phyloP scores from a whole-genome alignment of 164 flowering plant species.

The Chimonanthus salicifolius region DNA sequence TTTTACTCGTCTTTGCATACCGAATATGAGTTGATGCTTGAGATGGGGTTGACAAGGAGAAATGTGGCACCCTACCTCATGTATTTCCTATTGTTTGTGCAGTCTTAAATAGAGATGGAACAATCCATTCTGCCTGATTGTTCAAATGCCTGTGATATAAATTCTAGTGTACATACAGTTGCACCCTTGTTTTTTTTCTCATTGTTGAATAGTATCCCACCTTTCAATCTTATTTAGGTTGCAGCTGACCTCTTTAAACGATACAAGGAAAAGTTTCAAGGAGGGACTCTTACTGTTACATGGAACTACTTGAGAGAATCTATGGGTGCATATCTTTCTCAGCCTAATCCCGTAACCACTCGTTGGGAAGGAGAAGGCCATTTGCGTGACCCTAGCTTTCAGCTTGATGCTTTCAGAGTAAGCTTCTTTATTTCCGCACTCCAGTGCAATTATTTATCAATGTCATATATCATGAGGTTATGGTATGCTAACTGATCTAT shows the following conservation, averaged over 20 bases:
- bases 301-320: constrained; percentile 95
- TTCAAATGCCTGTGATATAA: background rate
- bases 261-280: constrained; percentile 82
- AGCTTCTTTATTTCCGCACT: constrained; percentile 9
- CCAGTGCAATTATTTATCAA: too few species aligned
- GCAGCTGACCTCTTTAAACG: constrained; percentile 87
- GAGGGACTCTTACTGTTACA: constrained; percentile 80
- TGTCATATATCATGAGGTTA: background rate
- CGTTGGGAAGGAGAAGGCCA: constrained; percentile 96
- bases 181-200: background rate
- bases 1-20: too few species aligned
- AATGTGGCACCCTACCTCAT: background rate
- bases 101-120: background rate
- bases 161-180: background rate
- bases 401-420: constrained; percentile 94
- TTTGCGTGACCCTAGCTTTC: constrained; percentile 81
- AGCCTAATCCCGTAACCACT: constrained; percentile 91
- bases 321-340: constrained; percentile 82
- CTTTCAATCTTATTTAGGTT: constrained; percentile 38
- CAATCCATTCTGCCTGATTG: background rate
- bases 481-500: background rate
- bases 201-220: background rate
- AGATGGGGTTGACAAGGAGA: background rate
- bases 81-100: background rate
- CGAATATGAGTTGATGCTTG: background rate